A percentile compares a stretch with the other conserved stretches of the same genome.
Conservation (phyloP, 1,139 yeast species). For the Taphrina communis region DNA sequence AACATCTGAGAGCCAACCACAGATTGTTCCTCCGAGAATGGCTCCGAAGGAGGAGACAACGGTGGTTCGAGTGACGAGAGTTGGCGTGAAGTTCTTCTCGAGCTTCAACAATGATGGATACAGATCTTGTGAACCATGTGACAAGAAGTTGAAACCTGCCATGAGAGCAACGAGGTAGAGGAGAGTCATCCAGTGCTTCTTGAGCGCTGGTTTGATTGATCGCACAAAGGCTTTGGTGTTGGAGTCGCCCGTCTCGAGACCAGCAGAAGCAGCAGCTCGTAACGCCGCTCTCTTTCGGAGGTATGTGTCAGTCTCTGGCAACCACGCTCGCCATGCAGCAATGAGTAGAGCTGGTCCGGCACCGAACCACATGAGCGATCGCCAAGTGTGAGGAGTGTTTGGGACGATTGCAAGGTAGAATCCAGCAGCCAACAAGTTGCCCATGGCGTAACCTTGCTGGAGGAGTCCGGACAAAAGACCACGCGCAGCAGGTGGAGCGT, state of each 20-base stretch:
- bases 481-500: slow-evolving; percentile 68
- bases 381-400: slow-evolving; percentile 67
- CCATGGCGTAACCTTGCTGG: slow-evolving; percentile 77
- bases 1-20: slow-evolving; percentile 67
- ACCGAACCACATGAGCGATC: slow-evolving; percentile 79
- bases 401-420: slow-evolving; percentile 69
- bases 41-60: slow-evolving; percentile 76
- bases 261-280: slow-evolving; percentile 52
- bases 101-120: slow-evolving; percentile 68
- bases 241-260: slow-evolving; percentile 57
- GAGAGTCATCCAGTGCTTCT: slow-evolving; percentile 54
- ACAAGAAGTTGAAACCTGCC: slow-evolving; percentile 71
- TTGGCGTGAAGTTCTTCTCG: slow-evolving; percentile 59
- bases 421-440: slow-evolving; percentile 62
- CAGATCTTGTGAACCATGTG: slow-evolving; percentile 77
- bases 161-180: slow-evolving; percentile 62
- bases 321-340: slow-evolving; percentile 59
- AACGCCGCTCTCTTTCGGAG: slow-evolving; percentile 53
- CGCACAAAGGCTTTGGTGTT: slow-evolving; percentile 53
- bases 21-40: slow-evolving; percentile 64
- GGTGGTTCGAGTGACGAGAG: slow-evolving; percentile 69
- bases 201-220: slow-evolving; percentile 50
- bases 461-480: slow-evolving; percentile 70
- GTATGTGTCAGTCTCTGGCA: slow-evolving; percentile 68
- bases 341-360: slow-evolving; percentile 70